Evolutionary conservation across 257 asterid genomes (phyloP), one percentile per base, ranked within the genome.

Genomic region (Capsicum pubescens): DNA sequence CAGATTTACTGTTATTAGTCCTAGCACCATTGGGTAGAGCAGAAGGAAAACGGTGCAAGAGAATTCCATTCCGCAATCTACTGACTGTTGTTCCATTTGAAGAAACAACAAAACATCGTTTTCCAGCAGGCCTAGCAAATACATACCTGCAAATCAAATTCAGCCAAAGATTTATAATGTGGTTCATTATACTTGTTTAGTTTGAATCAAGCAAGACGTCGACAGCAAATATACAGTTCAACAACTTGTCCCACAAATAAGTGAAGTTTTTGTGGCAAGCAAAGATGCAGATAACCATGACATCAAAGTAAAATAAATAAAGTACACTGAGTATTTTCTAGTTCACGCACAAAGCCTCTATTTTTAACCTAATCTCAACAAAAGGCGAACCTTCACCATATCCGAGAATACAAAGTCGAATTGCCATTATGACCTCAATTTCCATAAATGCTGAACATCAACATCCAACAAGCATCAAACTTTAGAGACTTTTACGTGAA

Each of bases 21-120:
- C 91, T 88, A 59, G 99, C 89, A 52, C 99, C 99, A 85, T 86
- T 90, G 7, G 99, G 99, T 76, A 97, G 86, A 80, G 98, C 93
- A 84, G 99, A 97, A 79, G 97, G 99, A 88, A 97, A 97, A 6
- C 92, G 93, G 80, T 97, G 99, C 91, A 97, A 86, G 87, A 89
- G 86, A 77, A 92, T 81, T 82, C 99, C 99, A 84, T 93, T 97
- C 44, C 99, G 93, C 79, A 93, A 86, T 86, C 97, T 90, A 86
- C 97, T 95, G 56, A 95, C 87, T 0, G 99, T 95, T 48, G 91
- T 89, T 84, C 99, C 98, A 77, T 95, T 89, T 2, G 96, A 93
- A 54, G 99, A 93, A 57, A 97, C 99, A 48, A 97, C 99, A 82
- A 97, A 94, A 80, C 99, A 95, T 76, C 98, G 89, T 60, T 93